Conservation (phyloP, 805 yeast genomes). For the Komagataella pastoris region DNA sequence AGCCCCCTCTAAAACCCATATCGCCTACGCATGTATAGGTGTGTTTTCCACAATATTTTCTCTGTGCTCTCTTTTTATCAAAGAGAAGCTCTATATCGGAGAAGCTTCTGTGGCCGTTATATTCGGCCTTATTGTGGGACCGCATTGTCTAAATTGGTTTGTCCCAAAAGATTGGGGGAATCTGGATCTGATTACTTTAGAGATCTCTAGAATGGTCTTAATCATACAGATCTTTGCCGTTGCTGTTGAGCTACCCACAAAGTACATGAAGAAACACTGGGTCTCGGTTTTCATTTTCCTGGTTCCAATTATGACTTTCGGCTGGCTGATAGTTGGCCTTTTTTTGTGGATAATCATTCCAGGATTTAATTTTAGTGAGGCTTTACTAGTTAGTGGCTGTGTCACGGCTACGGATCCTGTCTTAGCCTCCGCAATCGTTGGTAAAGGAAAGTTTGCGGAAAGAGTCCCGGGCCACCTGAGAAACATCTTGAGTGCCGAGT, state of each 20-base stretch:
- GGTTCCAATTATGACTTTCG: constrained; percentile 57
- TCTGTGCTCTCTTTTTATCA: constrained; percentile 41
- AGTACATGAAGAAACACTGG: constrained; percentile 51
- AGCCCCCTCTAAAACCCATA: constrained; percentile 14
- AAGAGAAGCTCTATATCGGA: constrained; percentile 45
- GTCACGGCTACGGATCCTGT: constrained; percentile 74
- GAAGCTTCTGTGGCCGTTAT: constrained; percentile 57
- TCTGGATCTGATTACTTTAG: constrained; percentile 38
- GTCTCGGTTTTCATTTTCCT: constrained; percentile 40
- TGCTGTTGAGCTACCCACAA: constrained; percentile 60
- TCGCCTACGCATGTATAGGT: constrained; percentile 45
- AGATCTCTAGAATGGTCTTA: constrained; percentile 47
- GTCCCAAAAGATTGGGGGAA: constrained; percentile 46
- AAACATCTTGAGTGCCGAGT: constrained; percentile 52
- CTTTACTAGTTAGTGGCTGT: constrained; percentile 52
- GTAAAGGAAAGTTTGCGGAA: constrained; percentile 60
- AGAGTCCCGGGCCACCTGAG: constrained; percentile 51
- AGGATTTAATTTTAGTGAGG: constrained; percentile 36
- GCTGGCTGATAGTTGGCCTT: constrained; percentile 54
- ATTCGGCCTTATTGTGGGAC: constrained; percentile 48
- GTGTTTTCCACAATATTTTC: constrained; percentile 47
- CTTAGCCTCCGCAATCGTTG: constrained; percentile 59
- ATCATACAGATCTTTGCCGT: constrained; percentile 64
- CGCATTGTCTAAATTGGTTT: constrained; percentile 46
- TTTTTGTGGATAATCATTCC: constrained; percentile 54